A percentile compares a stretch with the other conserved stretches of the same genome.
Conservation (phyloP, 2,329 filamentous ascomycete genomes). For the Aspergillus luchuensis region DNA sequence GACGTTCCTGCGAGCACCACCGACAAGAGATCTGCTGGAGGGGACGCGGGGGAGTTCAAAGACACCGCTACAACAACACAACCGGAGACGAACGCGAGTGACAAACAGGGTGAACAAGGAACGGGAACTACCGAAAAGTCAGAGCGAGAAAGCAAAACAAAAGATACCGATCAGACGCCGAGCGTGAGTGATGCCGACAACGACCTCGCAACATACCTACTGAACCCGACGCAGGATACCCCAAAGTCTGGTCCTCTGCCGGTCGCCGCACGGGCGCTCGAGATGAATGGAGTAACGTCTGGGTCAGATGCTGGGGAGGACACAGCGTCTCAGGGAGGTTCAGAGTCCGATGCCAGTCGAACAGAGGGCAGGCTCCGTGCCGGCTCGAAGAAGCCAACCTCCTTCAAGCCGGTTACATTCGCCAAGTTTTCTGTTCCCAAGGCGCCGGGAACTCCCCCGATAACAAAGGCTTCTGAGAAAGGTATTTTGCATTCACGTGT, state of each 20-base stretch:
- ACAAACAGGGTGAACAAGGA: conserved; percentile 28
- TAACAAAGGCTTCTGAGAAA: conserved; percentile 58
- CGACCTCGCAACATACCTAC: conserved; percentile 18
- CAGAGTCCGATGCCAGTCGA: conserved; percentile 65
- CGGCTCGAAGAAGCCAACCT: conserved; percentile 60
- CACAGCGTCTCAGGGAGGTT: conserved; percentile 52
- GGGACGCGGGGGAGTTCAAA: conserved; percentile 47
- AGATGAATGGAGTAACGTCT: conserved; percentile 43
- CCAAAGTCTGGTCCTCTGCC: conserved; percentile 34
- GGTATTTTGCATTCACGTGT: conserved; percentile 37
- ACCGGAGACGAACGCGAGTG: conserved; percentile 28
- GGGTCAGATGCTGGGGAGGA: conserved; percentile 43
- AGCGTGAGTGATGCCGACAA: conserved; percentile 33
- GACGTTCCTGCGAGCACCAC: conserved; percentile 65
- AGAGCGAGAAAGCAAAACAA: conserved; percentile 28
- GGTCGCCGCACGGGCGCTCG: conserved; percentile 40
- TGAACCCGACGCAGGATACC: conserved; percentile 30
- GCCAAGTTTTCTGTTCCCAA: conserved; percentile 68
- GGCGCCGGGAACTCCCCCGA: conserved; percentile 55
- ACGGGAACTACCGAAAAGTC: conserved; percentile 20
- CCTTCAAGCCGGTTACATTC: conserved; percentile 67
- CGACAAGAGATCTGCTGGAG: conserved; percentile 56
- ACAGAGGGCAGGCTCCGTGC: conserved; percentile 54
- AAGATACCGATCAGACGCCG: conserved; percentile 26
- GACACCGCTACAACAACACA: conserved; percentile 41